Conservation (phyloP, 139 green algal species). For the Diplosphaera chodatii region DNA sequence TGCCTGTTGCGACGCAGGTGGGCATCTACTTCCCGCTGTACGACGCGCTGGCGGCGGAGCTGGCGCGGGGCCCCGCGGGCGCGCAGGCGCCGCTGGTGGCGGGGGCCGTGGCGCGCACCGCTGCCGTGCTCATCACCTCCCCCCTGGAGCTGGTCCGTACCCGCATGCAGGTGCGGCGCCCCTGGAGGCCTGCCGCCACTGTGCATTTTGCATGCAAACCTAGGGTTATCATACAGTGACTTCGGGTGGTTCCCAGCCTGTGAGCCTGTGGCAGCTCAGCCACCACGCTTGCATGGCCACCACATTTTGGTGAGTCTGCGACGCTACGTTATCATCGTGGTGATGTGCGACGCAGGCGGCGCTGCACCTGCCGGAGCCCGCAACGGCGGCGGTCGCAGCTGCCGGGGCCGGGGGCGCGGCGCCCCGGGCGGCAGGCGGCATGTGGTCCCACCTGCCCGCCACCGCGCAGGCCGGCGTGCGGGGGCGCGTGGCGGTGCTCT, state of each 20-base stretch:
- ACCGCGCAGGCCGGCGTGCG: neutral
- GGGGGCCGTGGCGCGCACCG: slow-evolving; percentile 51
- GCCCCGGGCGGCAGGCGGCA: neutral
- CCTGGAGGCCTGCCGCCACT: no score
- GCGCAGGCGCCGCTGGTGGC: slow-evolving; percentile 53
- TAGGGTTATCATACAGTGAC: no score
- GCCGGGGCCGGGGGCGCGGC: no score
- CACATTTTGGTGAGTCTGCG: no score
- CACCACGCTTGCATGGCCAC: no score
- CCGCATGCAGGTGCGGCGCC: slow-evolving; percentile 55
- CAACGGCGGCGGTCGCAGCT: neutral
- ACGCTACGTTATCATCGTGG: no score
- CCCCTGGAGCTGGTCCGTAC: slow-evolving; percentile 82
- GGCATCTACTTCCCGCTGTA: slow-evolving; percentile 96
- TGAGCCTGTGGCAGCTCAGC: no score
- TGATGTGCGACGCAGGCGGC: neutral
- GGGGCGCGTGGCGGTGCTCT: slow-evolving; percentile 37
- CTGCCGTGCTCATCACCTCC: slow-evolving; percentile 65
- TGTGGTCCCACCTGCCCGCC: neutral
- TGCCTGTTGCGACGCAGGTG: slow-evolving; percentile 37
- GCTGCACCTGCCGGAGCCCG: neutral
- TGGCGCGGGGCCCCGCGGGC: slow-evolving; percentile 8
- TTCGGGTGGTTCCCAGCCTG: no score
- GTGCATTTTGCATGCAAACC: no score
- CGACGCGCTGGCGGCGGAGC: slow-evolving; percentile 42